Evolutionary conservation across 2,329 filamentous ascomycete genomes (phyloP), one percentile per base, ranked within the genome.

Genomic region (Exophiala bonariae): DNA sequence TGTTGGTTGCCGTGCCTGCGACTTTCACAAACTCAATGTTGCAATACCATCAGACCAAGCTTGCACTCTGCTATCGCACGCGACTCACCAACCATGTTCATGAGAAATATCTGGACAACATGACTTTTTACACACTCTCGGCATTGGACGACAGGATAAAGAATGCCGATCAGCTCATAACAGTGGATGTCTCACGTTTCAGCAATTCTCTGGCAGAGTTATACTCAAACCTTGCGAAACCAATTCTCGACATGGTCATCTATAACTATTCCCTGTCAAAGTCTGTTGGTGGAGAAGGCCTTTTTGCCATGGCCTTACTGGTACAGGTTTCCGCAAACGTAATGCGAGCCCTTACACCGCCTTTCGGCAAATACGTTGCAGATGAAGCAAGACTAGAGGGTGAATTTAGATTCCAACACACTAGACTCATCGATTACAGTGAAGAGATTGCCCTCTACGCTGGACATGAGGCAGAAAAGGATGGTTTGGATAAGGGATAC

Each of bases 11-110:
- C 19, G 79, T 99, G 13, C 93, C 93, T 8, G 93, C 93, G 1
- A 97, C 93, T 0, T 96, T 97, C 66, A 99, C 93, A 32, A 99
- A 99, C 69, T 96, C 91, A 1, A 99, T 99, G 93, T 78, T 97
- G 34, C 95, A 91, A 19, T 97, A 96, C 66, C 93, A 99, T 64
- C 93, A 99, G 74, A 95, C 91, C 63, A 90, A 95, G 66, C 80
- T 99, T 34, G 90, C 92, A 0, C 76, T 99, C 22, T 88, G 92
- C 63, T 99, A 99, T 68, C 85, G 93, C 52, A 92, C 91, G 31
- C 83, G 93, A 36, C 78, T 99, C 26, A 99, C 93, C n/a, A 87
- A 93, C 62, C 78, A 91, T 65, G 93, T 99, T 41, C 93, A 99
- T 72, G 87, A 95, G 66, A 89, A 91, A 66, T 99, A 99, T 67